phyloP scores from a whole-genome alignment of 192 early-diverging fungal genomes.

The Coemansia asiatica region DNA sequence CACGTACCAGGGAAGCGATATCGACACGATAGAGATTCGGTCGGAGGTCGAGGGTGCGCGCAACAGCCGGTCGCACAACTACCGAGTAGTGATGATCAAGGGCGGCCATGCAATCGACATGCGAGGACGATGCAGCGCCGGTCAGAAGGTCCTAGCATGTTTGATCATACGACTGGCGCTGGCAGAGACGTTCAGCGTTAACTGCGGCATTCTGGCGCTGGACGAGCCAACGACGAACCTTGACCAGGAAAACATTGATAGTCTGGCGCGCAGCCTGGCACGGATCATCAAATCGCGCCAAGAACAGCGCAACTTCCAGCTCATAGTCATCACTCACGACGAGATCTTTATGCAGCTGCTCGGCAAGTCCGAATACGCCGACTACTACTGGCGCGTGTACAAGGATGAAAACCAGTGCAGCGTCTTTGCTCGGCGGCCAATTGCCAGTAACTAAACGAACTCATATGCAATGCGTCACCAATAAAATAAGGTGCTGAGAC shows the following conservation, averaged over 20 bases:
- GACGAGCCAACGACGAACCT: slow-evolving; percentile 99
- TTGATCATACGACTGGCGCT: slow-evolving; percentile 93
- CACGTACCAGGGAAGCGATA: slow-evolving; percentile 94
- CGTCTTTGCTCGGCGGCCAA: slow-evolving; percentile 43
- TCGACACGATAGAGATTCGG: slow-evolving; percentile 94
- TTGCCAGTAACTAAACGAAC: slow-evolving; percentile 37
- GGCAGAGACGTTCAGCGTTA: slow-evolving; percentile 90
- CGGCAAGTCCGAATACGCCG: slow-evolving; percentile 75
- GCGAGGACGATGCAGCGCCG: slow-evolving; percentile 94
- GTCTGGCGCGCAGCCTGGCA: slow-evolving; percentile 76
- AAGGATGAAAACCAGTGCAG: slow-evolving; percentile 67
- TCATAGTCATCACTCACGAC: slow-evolving; percentile 98
- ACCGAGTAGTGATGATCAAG: slow-evolving; percentile 94
- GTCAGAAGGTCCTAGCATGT: slow-evolving; percentile 95
- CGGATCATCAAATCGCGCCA: slow-evolving; percentile 78
- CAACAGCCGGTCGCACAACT: slow-evolving; percentile 81
- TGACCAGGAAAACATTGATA: slow-evolving; percentile 83
- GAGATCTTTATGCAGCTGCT: slow-evolving; percentile 89
- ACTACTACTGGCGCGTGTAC: slow-evolving; percentile 85
- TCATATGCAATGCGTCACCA: too few species aligned
- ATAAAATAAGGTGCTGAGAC: too few species aligned
- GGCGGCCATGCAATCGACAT: slow-evolving; percentile 82
- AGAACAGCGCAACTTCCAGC: slow-evolving; percentile 89
- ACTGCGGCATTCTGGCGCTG: slow-evolving; percentile 90
- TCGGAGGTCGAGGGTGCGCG: slow-evolving; percentile 76